A percentile compares a stretch with the other conserved stretches of the same genome.
These are phyloP conservation scores for Actinomucor elegans DNA, from an alignment of 371 early-diverging fungal species.

Conservation along the genomic window DNA sequence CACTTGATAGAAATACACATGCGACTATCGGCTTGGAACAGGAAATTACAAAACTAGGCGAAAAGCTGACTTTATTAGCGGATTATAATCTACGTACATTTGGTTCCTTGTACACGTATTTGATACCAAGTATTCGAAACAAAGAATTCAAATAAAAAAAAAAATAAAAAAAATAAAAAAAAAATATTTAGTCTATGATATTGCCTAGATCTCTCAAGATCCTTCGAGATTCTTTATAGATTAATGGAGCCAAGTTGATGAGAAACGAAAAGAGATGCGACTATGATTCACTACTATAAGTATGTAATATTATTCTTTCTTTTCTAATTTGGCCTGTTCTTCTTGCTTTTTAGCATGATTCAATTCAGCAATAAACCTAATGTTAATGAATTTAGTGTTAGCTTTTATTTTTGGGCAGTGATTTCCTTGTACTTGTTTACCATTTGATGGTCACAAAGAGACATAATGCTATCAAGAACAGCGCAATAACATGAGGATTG, in stretches of 20 bases:
- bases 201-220: too few relatives aligned
- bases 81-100: slow-evolving; percentile 33
- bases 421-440: too few relatives aligned
- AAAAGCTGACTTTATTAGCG: slow-evolving; percentile 24
- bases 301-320: not conserved
- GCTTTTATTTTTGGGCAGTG: not conserved
- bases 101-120: slow-evolving; percentile 28
- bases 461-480: slow-evolving; percentile 49
- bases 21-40: slow-evolving; percentile 24
- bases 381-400: not conserved
- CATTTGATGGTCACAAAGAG: slow-evolving; percentile 59
- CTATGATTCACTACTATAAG: too few relatives aligned
- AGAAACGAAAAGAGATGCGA: too few relatives aligned
- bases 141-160: not conserved
- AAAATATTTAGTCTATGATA: too few relatives aligned
- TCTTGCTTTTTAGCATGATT: slow-evolving; percentile 11
- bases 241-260: too few relatives aligned
- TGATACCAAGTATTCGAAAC: slow-evolving; percentile 9
- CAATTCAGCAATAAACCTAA: slow-evolving; percentile 27
- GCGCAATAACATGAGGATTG: slow-evolving; percentile 55
- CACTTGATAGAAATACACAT: not conserved
- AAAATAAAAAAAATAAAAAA: slow-evolving; percentile 2
- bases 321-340: not conserved
- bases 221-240: too few relatives aligned
- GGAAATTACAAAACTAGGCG: slow-evolving; percentile 25